Evolutionary conservation across 2,329 filamentous ascomycete genomes (phyloP), one percentile per base, ranked within the genome.

Genomic region (Colletotrichum filicis): DNA sequence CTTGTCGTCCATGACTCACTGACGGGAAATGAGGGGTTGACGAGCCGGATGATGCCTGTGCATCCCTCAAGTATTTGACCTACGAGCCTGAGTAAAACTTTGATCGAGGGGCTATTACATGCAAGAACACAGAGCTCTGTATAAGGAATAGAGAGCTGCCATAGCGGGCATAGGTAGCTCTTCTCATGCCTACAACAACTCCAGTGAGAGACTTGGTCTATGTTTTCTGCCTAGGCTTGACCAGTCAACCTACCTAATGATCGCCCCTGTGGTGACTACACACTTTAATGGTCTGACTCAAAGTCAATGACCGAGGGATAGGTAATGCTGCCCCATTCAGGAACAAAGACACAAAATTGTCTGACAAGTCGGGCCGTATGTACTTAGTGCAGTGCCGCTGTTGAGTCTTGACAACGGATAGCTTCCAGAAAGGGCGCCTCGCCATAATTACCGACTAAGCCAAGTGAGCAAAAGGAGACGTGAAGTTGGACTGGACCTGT

Each of bases 1-100:
- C 59, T 73, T 61, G 66, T 65, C 60, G 35, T 64, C 56, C 60
- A 70, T 73, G 70, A 73, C 70, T 73, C 70, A 73, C 66, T 65
- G 70, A 69, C 60, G 46, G 55, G 35, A 73, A 65, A 35, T 70
- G 70, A 70, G 60, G 66, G 70, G 66, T 61, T 65, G 46, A 59
- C 42, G 64, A 60, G n/a, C 59, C 46, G 24, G 70, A 66, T 60
- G 42, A 69, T 70, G 70, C 70, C 55, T 73, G 66, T 35, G 60
- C 19, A 26, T 14, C 16, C 30, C 69, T 68, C 53, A 70, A 52
- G 46, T 66, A 28, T 56, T 65, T 64, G 66, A 37, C 70, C 70
- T 60, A 60, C 26, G 55, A 70, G 66, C 70, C 58, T 60, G 55
- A 57, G 62, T 22, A 64, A 69, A 73, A 69, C 26, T 65, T 60